Evolutionary conservation across 192 early-diverging fungal genomes (phyloP).

Genomic region (Mortierella antarctica): DNA sequence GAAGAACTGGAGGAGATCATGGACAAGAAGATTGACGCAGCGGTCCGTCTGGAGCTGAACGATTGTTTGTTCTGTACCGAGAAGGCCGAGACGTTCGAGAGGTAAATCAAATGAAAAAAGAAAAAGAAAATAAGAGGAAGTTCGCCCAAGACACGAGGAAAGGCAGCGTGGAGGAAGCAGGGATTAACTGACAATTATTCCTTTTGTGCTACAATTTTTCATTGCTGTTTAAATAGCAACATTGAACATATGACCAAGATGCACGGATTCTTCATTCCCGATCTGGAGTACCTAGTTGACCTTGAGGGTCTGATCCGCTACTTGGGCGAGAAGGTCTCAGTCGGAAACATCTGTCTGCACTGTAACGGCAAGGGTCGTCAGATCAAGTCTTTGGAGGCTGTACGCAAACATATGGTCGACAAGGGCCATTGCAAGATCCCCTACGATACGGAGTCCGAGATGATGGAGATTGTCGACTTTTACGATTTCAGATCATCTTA

Average conservation of each 20-base stretch:
- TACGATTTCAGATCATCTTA: conserved; percentile 96
- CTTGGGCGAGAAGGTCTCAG: conserved; percentile 93
- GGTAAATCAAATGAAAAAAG: conserved; percentile 1
- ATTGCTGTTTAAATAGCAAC: conserved; percentile 57
- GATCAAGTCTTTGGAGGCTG: conserved; percentile 88
- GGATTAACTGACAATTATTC: too few relatives aligned
- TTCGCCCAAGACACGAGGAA: background rate
- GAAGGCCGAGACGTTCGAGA: conserved; percentile 69
- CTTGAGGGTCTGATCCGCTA: conserved; percentile 90
- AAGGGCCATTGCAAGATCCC: conserved; percentile 97
- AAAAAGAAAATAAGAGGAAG: background rate
- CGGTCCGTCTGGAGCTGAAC: conserved; percentile 69
- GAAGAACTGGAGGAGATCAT: conserved; percentile 76
- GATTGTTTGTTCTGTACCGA: conserved; percentile 97
- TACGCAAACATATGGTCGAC: conserved; percentile 94
- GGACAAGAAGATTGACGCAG: conserved; percentile 83
- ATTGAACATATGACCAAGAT: conserved; percentile 91
- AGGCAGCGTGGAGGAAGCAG: too few relatives aligned
- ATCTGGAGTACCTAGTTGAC: conserved; percentile 93
- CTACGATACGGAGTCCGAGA: conserved; percentile 94
- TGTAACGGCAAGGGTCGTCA: conserved; percentile 93
- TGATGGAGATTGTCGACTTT: conserved; percentile 92
- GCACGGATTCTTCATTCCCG: conserved; percentile 97
- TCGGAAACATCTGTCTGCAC: conserved; percentile 95
- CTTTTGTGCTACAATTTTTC: background rate